Evolutionary conservation across 2,329 filamentous ascomycete species (phyloP), one percentile per base, ranked within the genome.

Genomic region (Chaetomiaceae sp.): DNA sequence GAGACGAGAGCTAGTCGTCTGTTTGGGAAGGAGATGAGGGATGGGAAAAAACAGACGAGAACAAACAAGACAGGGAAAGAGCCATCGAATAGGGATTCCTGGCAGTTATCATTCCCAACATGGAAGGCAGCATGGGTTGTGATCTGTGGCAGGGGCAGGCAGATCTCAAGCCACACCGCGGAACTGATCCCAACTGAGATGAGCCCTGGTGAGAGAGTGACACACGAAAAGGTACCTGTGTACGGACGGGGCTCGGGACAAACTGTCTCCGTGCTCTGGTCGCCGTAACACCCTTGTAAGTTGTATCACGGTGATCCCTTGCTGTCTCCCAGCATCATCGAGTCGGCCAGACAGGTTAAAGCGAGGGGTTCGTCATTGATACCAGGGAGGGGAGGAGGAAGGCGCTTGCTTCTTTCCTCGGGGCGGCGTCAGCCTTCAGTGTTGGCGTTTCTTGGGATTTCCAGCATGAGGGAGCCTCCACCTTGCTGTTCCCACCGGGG

Each of bases 241-340:
- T n/a, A n/a, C 25, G 9, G 9, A 27, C 5, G 5, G 25, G 8
- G 27, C 14, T 11, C 27, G 14, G 22, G 25, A 17, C 11, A 12
- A 27, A 34, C 40, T 15, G 9, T 7, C 42, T 31, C 34, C 44
- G 42, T 45, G 42, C 49, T 40, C 36, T 27, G 20, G 29, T 34
- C 38, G 37, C 7, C 31, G 29, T 43, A 11, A 43, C 31, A 47
- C 17, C 29, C 42, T 40, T 46, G n/a, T n/a, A n/a, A n/a, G n/a
- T n/a, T n/a, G 51, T 47, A 27, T 37, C 37, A 53, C 43, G 9
- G 49, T 46, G 34, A 19, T 14, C 46, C 33, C 25, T 39, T 25
- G 31, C 37, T 33, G 43, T 29, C 27, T 46, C 14, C 22, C 36
- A 42, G 25, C 17, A 40, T 19, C 34, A 40, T 27, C 9, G 23